Percentiles rank a stretch among this genome's conserved stretches.
These are phyloP conservation scores for Fusarium sp. DNA, from an alignment of 2,329 filamentous ascomycete genomes.

Conservation along the genomic window DNA sequence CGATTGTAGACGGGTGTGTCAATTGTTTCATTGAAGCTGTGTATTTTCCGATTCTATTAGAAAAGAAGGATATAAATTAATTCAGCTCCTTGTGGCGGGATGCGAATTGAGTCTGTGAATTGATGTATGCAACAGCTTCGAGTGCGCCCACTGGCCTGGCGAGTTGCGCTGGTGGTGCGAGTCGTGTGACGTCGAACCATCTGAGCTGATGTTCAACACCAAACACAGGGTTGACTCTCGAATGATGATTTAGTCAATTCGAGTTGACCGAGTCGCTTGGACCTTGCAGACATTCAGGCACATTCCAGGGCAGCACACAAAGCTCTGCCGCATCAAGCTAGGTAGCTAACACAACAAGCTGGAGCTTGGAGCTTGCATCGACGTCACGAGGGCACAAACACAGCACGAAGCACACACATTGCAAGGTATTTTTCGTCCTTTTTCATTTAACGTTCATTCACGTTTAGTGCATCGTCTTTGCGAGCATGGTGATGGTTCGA, in stretches of 20 bases:
- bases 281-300: background rate
- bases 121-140: background rate
- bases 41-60: background rate
- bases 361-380: background rate
- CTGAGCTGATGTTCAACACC: conserved; percentile 2
- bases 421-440: conserved; percentile 39
- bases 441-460: conserved; percentile 43
- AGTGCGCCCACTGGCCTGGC: background rate
- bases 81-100: background rate
- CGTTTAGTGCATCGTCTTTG: conserved; percentile 41
- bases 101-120: background rate
- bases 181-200: conserved; percentile 28
- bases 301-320: too few relatives aligned
- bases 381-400: conserved; percentile 19
- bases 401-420: conserved; percentile 7
- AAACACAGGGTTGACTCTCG: conserved; percentile 15
- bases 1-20: background rate
- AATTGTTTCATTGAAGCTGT: background rate
- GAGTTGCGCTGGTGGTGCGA: background rate
- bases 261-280: background rate
- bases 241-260: background rate
- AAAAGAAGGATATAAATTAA: background rate
- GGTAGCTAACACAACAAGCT: too few relatives aligned
- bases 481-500: conserved; percentile 44
- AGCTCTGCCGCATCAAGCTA: background rate